A percentile compares a stretch with the other conserved stretches of the same genome.
Conservation (phyloP, 345 rosid genomes). For the Gossypium ekmanianum region DNA sequence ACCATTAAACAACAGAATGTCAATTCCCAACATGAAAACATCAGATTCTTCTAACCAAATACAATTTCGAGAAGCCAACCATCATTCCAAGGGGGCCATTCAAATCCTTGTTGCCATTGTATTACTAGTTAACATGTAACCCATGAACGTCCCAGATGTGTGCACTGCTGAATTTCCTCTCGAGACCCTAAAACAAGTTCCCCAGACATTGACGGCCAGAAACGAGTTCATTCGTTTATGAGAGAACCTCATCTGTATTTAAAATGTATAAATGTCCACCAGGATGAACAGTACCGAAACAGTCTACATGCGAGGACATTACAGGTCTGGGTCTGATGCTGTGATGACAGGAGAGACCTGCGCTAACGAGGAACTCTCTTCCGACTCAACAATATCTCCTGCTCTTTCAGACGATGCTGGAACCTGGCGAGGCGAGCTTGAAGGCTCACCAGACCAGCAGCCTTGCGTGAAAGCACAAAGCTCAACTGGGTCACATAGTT, state of each 20-base stretch:
- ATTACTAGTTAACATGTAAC: neutral
- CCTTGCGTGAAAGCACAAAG: slow-evolving; percentile 93
- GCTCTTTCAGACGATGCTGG: slow-evolving; percentile 92
- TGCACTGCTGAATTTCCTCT: neutral
- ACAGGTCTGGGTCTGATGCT: neutral
- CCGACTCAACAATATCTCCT: slow-evolving; percentile 86
- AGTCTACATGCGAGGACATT: slow-evolving; percentile 1
- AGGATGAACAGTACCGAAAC: neutral
- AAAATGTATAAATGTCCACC: neutral
- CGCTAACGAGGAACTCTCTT: slow-evolving; percentile 69
- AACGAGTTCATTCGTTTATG: slow-evolving; percentile 6
- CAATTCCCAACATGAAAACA: slow-evolving; percentile 6
- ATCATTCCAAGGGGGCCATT: neutral
- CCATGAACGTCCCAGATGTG: neutral
- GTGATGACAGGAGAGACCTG: slow-evolving; percentile 3
- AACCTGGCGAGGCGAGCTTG: slow-evolving; percentile 96
- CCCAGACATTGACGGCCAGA: slow-evolving; percentile 16
- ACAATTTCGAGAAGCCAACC: slow-evolving; percentile 7
- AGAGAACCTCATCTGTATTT: neutral
- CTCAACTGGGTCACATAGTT: slow-evolving; percentile 83
- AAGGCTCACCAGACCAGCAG: slow-evolving; percentile 86
- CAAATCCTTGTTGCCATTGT: neutral
- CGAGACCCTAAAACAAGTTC: neutral
- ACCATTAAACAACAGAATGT: slow-evolving; percentile 4
- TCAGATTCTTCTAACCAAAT: slow-evolving; percentile 9